These are phyloP conservation scores for Talaromyces sp. DNA, from an alignment of 2,329 filamentous ascomycete genomes.

Conservation along the genomic window DNA sequence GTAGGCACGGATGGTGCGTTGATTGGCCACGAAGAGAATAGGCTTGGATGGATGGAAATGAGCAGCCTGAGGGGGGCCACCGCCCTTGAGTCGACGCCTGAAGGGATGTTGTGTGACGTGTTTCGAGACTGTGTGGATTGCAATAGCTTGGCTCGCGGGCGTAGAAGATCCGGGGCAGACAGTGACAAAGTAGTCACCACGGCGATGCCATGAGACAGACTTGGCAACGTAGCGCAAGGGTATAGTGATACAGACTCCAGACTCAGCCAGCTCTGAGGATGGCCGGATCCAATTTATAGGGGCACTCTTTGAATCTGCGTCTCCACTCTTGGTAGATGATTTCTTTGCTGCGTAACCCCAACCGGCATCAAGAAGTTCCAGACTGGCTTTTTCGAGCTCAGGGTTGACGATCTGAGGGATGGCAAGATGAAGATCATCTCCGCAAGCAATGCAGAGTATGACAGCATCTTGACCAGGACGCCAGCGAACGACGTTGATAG, in stretches of 20 bases:
- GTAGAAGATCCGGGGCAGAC: slow-evolving; percentile 67
- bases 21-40: slow-evolving; percentile 93
- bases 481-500: slow-evolving; percentile 87
- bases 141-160: slow-evolving; percentile 62
- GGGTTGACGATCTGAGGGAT: slow-evolving; percentile 71
- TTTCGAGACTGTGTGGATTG: slow-evolving; percentile 92
- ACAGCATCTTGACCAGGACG: slow-evolving; percentile 76
- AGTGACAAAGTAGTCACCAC: slow-evolving; percentile 90
- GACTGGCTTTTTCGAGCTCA: slow-evolving; percentile 69
- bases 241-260: slow-evolving; percentile 72
- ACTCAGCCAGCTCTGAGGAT: slow-evolving; percentile 66
- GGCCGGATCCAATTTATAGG: slow-evolving; percentile 82
- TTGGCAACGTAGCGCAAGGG: slow-evolving; percentile 80
- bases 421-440: slow-evolving; percentile 81
- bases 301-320: slow-evolving; percentile 55
- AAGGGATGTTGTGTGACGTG: slow-evolving; percentile 95
- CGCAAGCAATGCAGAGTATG: slow-evolving; percentile 77
- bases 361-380: slow-evolving; percentile 77
- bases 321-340: slow-evolving; percentile 50
- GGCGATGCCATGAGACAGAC: slow-evolving; percentile 87
- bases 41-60: slow-evolving; percentile 93
- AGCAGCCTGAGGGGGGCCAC: slow-evolving; percentile 77
- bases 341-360: slow-evolving; percentile 80
- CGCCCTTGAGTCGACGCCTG: slow-evolving; percentile 65
- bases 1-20: slow-evolving; percentile 88